Evolutionary conservation across 495 filamentous ascomycete species (phyloP).

Genomic region (Polyplosphaeria fusca): DNA sequence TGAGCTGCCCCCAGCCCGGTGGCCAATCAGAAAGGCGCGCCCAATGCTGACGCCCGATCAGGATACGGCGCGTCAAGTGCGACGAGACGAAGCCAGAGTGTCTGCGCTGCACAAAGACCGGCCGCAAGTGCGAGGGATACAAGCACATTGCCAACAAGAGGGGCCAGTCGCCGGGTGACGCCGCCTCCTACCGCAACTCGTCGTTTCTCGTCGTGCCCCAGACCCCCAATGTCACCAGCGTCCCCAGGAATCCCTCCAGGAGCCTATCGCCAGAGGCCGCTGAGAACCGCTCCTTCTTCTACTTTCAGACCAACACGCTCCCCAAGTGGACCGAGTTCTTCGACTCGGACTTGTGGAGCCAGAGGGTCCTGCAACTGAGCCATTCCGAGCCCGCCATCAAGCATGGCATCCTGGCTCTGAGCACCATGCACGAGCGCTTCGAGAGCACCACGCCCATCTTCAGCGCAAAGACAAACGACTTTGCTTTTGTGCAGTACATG

Average conservation of each 20-base stretch:
- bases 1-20: background rate
- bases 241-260: slow-evolving; percentile 23
- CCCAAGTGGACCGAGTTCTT: slow-evolving; percentile 35
- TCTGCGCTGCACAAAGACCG: slow-evolving; percentile 28
- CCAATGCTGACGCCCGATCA: slow-evolving; percentile 10
- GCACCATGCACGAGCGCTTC: slow-evolving; percentile 32
- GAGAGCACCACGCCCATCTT: slow-evolving; percentile 10
- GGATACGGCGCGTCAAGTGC: slow-evolving; percentile 33
- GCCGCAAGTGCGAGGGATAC: slow-evolving; percentile 34
- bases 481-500: slow-evolving; percentile 34
- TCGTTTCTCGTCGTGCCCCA: slow-evolving; percentile 28
- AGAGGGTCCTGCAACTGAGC: slow-evolving; percentile 30
- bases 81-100: slow-evolving; percentile 34
- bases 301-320: slow-evolving; percentile 30
- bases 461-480: slow-evolving; percentile 22
- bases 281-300: slow-evolving; percentile 31
- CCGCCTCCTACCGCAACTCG: slow-evolving; percentile 26
- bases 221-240: background rate
- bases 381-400: slow-evolving; percentile 34
- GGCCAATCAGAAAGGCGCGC: background rate
- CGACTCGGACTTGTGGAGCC: slow-evolving; percentile 34
- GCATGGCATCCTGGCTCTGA: slow-evolving; percentile 33
- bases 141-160: slow-evolving; percentile 10
- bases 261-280: slow-evolving; percentile 19
- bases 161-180: slow-evolving; percentile 17